Evolutionary conservation across 2,329 filamentous ascomycete genomes (phyloP).

Genomic region (Penicillium janthinellum): DNA sequence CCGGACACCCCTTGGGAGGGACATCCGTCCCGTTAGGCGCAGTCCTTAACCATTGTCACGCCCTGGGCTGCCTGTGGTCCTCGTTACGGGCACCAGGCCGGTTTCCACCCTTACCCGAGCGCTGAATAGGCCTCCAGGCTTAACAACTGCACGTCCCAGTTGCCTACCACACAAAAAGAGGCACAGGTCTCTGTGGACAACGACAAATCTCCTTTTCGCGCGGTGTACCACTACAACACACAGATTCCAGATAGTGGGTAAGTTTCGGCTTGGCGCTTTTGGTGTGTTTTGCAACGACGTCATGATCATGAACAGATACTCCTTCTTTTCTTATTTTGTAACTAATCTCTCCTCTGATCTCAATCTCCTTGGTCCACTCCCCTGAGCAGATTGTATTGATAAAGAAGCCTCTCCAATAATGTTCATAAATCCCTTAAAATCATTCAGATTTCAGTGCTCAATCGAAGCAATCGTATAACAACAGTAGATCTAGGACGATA

Average conservation of each 20-base stretch:
- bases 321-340: slow-evolving; percentile 4
- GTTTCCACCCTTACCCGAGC: neutral
- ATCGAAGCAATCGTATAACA: slow-evolving; percentile 2
- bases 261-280: neutral
- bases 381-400: slow-evolving; percentile 1
- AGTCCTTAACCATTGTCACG: neutral
- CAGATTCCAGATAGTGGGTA: neutral
- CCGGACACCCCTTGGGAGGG: neutral
- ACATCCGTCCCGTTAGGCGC: neutral
- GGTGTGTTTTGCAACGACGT: slow-evolving; percentile 12
- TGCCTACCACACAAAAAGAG: neutral
- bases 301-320: slow-evolving; percentile 21
- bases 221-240: neutral
- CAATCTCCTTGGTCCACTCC: neutral
- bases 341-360: slow-evolving; percentile 2
- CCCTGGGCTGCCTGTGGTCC: neutral
- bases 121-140: neutral
- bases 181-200: neutral
- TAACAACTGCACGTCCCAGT: neutral
- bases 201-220: neutral
- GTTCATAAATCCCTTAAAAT: neutral
- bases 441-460: neutral
- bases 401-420: slow-evolving; percentile 5
- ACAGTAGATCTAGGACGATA: neutral
- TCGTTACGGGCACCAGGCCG: neutral